phyloP scores from a whole-genome alignment of 108 stramenopile species.

The Cyclostephanos tholiformis region DNA sequence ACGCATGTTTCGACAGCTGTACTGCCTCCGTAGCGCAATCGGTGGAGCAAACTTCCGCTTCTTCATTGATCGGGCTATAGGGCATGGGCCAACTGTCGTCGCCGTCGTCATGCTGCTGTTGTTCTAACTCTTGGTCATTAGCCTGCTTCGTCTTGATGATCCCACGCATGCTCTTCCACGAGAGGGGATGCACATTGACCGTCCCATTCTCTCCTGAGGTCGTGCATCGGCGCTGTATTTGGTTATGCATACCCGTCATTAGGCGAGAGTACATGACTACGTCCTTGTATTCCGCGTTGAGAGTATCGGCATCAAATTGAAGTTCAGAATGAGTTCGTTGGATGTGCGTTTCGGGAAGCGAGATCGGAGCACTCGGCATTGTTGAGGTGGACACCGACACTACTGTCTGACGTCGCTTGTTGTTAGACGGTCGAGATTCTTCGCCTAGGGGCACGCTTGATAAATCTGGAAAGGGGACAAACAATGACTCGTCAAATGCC shows the following conservation, averaged over 20 bases:
- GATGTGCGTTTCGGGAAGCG: slow-evolving; percentile 28
- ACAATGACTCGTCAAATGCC: too few relatives aligned
- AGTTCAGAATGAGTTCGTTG: slow-evolving; percentile 20
- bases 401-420: too few relatives aligned
- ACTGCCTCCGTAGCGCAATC: not conserved
- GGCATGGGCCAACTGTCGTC: not conserved
- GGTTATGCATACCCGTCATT: slow-evolving; percentile 11
- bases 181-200: slow-evolving; percentile 13
- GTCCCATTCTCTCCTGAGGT: not conserved
- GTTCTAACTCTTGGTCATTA: slow-evolving; percentile 18
- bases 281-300: slow-evolving; percentile 23
- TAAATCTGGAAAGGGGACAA: too few relatives aligned
- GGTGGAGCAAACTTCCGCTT: not conserved
- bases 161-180: slow-evolving; percentile 18
- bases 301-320: slow-evolving; percentile 10
- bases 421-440: too few relatives aligned
- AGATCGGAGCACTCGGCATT: slow-evolving; percentile 9
- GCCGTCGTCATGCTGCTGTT: slow-evolving; percentile 4
- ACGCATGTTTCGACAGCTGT: not conserved
- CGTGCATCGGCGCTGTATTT: slow-evolving; percentile 8
- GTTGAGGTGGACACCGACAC: too few relatives aligned
- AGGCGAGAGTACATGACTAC: slow-evolving; percentile 20
- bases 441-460: too few relatives aligned
- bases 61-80: not conserved
- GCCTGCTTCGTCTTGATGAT: slow-evolving; percentile 20